Evolutionary conservation across 108 stramenopile genomes (phyloP), one percentile per base, ranked within the genome.

Genomic region (Pseudonitzschia pungens): DNA sequence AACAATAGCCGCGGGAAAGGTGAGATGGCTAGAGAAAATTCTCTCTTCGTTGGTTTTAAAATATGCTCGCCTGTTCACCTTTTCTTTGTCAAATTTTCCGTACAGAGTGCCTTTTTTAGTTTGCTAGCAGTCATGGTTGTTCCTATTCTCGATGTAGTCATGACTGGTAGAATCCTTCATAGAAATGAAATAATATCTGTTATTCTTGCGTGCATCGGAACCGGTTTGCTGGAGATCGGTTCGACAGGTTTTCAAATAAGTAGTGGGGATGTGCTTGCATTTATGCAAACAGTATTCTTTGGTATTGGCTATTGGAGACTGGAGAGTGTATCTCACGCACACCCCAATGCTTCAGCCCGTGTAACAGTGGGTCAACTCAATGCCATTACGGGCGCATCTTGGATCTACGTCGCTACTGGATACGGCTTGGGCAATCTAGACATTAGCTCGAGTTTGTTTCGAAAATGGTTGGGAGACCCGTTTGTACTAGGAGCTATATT

Each of bases 241-340:
- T 65, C 74, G 0, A 24, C 41, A 16, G 56, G 60, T 32, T 21
- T 70, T 0, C 57, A 10, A 20, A 54, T 74, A 59, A 78, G 69
- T 22, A 33, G 31, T 27, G 90, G 88, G 15, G 84, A 86, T 54
- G 42, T 86, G 40, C 76, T 84, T 52, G 77, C 81, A 33, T 71
- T 88, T 16, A 69, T 58, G 55, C 88, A 89, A 66, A 85, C 91
- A 1, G 26, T 89, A 11, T 71, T 79, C 53, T 93, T 91, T 81
- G 92, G 89, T 6, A 51, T 91, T 16, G 89, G 84, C 12, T 93
- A 88, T 64, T 89, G 86, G 76, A 58, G 90, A 54, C 73, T 85
- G 57, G 82, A 88, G 66, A 14, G 33, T 52, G 77, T 72, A 22
- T 57, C 79, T 24, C 24, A 54, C 24, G 40, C 33, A n/a, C 79